Base-by-base conservation (phyloP, 768 basidiomycete genomes). In the Tephrocybe sp. region DNA sequence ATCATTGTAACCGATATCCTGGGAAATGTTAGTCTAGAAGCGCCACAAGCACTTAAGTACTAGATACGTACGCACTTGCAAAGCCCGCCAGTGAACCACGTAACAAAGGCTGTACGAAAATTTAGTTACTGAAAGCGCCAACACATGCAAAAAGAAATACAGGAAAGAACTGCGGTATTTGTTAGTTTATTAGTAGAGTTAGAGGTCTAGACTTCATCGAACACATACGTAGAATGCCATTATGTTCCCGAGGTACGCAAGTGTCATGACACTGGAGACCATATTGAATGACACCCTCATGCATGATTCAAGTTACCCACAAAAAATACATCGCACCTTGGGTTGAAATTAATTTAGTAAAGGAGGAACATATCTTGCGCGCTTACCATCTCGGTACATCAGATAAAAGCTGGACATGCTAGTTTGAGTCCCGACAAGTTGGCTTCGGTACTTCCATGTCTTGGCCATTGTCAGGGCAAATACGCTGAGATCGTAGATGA, bases 1-100 rank as follows among this genome's bases (percentile, higher is more conserved):
- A 56, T 53, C 55, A 56, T 56, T 32, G 46, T 49, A 22, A 9
- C 33, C 7, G 55, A 53, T 34, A 49, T 31, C 3, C 54, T 55
- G 36, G 11, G 19, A 4, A 17, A 17, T 14, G 32, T 48, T 13
- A 48, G 47, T n/a, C 39, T 14, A 30, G 13, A 26, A 26, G 3
- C 26, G 3, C 7, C 26, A 26, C 4, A 19, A 31, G 14, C 26
- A 17, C 14, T 13, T 3, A 0, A 39, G 31, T 1, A 31, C 12
- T 13, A 30, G 47, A 11, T 9, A 48, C 47, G 5, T n/a, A 48
- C 47, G 13, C 14, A 39, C 26, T 39, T 39, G 47, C 47, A 31
- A 48, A 48, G 13, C 30, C 32, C 12, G 47, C 31, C 30, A 48
- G 35, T 20, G 38, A 36, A 11, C 36, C 47, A 11, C 47, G 36